These are phyloP conservation scores for Fusarium coicis DNA, from an alignment of 2,329 filamentous ascomycete genomes.

Conservation along the genomic window DNA sequence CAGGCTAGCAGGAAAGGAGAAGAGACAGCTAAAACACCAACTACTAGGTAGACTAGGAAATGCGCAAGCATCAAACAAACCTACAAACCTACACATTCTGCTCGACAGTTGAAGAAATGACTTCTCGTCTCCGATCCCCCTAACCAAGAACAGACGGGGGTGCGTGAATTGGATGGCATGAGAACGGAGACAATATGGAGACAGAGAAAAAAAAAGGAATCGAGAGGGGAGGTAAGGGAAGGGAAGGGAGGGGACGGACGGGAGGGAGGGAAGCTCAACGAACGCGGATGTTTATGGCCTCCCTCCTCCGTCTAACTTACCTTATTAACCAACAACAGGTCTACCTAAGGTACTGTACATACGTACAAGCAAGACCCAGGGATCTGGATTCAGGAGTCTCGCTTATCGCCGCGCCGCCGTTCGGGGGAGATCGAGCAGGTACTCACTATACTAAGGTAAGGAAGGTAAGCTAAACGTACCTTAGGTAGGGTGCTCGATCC, in stretches of 20 bases:
- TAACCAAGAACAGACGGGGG: conserved; percentile 26
- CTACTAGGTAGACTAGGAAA: background rate
- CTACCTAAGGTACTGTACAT: background rate
- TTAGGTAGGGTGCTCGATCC: conserved; percentile 22
- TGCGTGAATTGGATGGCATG: background rate
- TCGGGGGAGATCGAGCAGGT: conserved; percentile 30
- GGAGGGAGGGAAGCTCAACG: conserved; percentile 23
- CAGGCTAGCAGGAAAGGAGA: background rate
- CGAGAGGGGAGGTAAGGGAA: background rate
- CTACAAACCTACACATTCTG: conserved; percentile 4
- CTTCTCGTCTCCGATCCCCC: background rate
- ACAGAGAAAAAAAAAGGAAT: background rate
- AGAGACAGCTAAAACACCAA: background rate
- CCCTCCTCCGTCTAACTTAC: background rate
- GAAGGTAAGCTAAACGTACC: background rate
- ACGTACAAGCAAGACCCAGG: conserved; percentile 38
- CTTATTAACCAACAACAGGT: background rate
- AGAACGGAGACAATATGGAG: background rate
- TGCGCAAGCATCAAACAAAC: background rate
- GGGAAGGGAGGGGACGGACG: conserved; percentile 14
- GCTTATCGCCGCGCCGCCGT: conserved; percentile 49
- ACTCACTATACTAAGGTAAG: background rate
- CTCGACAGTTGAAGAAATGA: conserved; percentile 24
- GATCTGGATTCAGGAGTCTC: conserved; percentile 48
- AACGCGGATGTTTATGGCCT: conserved; percentile 14